These are phyloP conservation scores for Coemansia javaensis DNA, from an alignment of 192 early-diverging fungal genomes.

Conservation along the genomic window DNA sequence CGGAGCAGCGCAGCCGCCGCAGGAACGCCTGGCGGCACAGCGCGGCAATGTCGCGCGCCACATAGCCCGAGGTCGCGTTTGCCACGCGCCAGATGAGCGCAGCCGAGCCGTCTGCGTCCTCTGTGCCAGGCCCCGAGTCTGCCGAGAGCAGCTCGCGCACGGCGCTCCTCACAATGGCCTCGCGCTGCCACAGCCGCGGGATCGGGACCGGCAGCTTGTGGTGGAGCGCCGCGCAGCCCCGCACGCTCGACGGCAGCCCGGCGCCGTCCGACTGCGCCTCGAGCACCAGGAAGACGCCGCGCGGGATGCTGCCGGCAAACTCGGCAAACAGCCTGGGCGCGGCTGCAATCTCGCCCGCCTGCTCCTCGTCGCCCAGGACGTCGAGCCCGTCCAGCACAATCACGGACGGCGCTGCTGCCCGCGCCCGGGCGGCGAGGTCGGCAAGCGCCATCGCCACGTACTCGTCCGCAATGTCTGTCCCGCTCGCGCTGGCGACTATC, in stretches of 20 bases:
- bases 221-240: constrained; percentile 16
- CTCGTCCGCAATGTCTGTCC: constrained; percentile 26
- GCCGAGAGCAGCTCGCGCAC: background rate
- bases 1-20: constrained; percentile 19
- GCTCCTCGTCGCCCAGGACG: constrained; percentile 18
- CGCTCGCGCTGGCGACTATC: constrained; percentile 21
- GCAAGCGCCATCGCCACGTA: constrained; percentile 26
- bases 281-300: constrained; percentile 26
- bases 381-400: constrained; percentile 23
- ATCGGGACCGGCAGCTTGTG: constrained; percentile 10
- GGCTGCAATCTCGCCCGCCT: constrained; percentile 9
- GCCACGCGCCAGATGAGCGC: constrained; percentile 16
- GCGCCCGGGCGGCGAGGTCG: constrained; percentile 13
- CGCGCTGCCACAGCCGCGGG: constrained; percentile 20
- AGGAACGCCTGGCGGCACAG: constrained; percentile 36
- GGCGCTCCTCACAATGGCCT: constrained; percentile 6
- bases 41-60: constrained; percentile 32
- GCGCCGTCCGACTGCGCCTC: constrained; percentile 16
- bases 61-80: constrained; percentile 39
- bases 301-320: constrained; percentile 21
- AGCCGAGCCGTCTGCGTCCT: too few relatives aligned
- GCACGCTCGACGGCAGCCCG: constrained; percentile 19
- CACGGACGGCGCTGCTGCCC: constrained; percentile 20
- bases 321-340: constrained; percentile 9
- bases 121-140: too few relatives aligned